Conservation (phyloP, 2,329 filamentous ascomycete genomes). For the Penicillium capsulatum region DNA sequence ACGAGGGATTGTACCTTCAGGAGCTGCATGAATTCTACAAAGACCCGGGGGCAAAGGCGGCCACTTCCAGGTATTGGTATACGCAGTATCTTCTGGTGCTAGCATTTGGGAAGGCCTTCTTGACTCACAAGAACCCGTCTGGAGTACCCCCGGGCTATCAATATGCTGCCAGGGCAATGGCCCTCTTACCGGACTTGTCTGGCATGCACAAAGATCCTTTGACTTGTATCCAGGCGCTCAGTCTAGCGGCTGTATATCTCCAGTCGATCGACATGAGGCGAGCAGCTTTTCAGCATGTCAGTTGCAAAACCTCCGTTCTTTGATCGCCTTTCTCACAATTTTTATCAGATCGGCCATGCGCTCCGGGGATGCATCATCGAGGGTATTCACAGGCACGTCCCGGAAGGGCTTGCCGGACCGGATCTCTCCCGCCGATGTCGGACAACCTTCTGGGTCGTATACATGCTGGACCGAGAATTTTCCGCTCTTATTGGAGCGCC, state of each 20-base stretch:
- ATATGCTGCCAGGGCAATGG: constrained; percentile 40
- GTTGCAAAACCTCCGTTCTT: constrained; percentile 1
- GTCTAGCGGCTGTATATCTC: constrained; percentile 38
- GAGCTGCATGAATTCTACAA: constrained; percentile 43
- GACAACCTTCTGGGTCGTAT: constrained; percentile 29
- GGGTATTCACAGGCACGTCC: constrained; percentile 27
- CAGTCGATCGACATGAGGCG: constrained; percentile 43
- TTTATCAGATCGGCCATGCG: constrained; percentile 26
- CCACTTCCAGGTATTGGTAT: constrained; percentile 45
- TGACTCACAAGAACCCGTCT: constrained; percentile 33
- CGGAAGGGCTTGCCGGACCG: constrained; percentile 21
- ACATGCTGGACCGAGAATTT: constrained; percentile 29
- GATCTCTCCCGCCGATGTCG: constrained; percentile 23
- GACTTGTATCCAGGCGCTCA: constrained; percentile 33
- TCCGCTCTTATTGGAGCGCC: constrained; percentile 26
- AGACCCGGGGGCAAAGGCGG: constrained; percentile 26
- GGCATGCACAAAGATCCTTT: constrained; percentile 30
- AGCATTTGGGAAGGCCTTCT: constrained; percentile 55
- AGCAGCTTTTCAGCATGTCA: constrained; percentile 40
- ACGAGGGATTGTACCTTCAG: constrained; percentile 45
- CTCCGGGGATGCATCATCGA: constrained; percentile 27
- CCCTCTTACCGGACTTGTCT: constrained; percentile 37
- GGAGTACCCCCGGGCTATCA: constrained; percentile 36
- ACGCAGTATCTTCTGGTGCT: constrained; percentile 53
- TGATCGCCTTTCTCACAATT: background rate